Evolutionary conservation across 306 rosid species (phyloP).

Genomic region (Purshia tridentata): DNA sequence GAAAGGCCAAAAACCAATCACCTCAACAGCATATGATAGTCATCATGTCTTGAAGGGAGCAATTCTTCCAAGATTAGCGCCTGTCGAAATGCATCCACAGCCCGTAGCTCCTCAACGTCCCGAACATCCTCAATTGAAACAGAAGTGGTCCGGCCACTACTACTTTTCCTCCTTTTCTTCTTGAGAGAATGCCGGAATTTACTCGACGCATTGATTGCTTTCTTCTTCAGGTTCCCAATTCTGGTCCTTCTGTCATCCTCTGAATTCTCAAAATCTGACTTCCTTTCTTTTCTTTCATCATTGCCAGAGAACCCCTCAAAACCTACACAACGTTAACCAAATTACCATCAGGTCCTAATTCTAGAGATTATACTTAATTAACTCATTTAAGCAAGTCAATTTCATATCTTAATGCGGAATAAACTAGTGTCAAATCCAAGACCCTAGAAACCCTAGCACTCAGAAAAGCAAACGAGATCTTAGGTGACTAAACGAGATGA

Average conservation of each 20-base stretch:
- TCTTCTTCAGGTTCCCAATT: conserved; percentile 70
- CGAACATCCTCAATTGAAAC: conserved; percentile 86
- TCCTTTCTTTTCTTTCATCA: conserved; percentile 70
- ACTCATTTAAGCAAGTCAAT: background rate
- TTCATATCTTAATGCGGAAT: too few relatives aligned
- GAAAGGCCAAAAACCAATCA: conserved; percentile 19
- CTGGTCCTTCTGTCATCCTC: conserved; percentile 77
- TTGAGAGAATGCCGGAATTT: conserved; percentile 77
- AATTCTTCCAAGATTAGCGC: conserved; percentile 62
- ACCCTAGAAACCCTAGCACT: conserved; percentile 13
- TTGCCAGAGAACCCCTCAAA: conserved; percentile 68
- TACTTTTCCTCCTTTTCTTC: conserved; percentile 58
- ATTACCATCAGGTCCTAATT: conserved; percentile 1
- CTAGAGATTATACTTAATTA: background rate
- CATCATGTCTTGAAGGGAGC: conserved; percentile 71
- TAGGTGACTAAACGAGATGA: background rate
- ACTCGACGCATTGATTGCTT: conserved; percentile 82
- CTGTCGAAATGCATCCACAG: conserved; percentile 73
- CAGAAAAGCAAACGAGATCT: background rate
- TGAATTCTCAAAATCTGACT: conserved; percentile 68
- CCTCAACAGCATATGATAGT: conserved; percentile 82
- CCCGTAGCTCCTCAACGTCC: conserved; percentile 70
- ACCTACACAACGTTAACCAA: conserved; percentile 40
- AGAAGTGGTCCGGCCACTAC: conserved; percentile 34
- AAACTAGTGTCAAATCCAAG: background rate